These are phyloP conservation scores for Coemansia sp. DNA, from an alignment of 192 early-diverging fungal species.

Conservation along the genomic window DNA sequence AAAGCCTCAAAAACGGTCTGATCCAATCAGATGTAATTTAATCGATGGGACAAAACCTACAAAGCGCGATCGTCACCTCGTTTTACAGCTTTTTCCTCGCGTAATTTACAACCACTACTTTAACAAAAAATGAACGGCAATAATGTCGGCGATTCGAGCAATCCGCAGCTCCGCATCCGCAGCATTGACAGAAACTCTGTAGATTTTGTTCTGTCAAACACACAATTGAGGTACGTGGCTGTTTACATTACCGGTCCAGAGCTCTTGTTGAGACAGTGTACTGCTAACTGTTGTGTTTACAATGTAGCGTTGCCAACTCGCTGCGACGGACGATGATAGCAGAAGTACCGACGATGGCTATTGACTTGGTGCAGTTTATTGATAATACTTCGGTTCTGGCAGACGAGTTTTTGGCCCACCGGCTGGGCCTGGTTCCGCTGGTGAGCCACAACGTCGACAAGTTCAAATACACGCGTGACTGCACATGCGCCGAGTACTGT, in stretches of 20 bases:
- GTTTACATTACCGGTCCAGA: background rate
- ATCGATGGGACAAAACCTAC: too few relatives aligned
- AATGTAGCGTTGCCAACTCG: conserved; percentile 75
- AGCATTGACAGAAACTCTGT: conserved; percentile 45
- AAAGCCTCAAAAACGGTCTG: too few relatives aligned
- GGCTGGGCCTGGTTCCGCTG: conserved; percentile 92
- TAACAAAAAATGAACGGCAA: conserved; percentile 15
- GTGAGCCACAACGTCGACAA: conserved; percentile 72
- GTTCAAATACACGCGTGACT: conserved; percentile 81
- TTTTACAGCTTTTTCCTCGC: too few relatives aligned
- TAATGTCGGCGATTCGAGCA: conserved; percentile 23
- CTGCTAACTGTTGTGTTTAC: background rate
- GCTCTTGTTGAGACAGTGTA: background rate
- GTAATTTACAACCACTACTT: too few relatives aligned
- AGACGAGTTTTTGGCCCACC: conserved; percentile 95
- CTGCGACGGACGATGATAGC: conserved; percentile 95
- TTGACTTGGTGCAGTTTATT: conserved; percentile 95
- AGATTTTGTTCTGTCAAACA: conserved; percentile 82
- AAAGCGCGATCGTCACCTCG: too few relatives aligned
- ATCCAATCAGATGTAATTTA: too few relatives aligned
- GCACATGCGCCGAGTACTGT: conserved; percentile 80
- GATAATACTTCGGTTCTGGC: conserved; percentile 89
- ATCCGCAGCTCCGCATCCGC: conserved; percentile 52
- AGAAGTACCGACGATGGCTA: conserved; percentile 97
- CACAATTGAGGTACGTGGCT: conserved; percentile 55